Evolutionary conservation across 148 eudicot genomes (phyloP), one percentile per base, ranked within the genome.

Genomic region (Limonium bicolor): DNA sequence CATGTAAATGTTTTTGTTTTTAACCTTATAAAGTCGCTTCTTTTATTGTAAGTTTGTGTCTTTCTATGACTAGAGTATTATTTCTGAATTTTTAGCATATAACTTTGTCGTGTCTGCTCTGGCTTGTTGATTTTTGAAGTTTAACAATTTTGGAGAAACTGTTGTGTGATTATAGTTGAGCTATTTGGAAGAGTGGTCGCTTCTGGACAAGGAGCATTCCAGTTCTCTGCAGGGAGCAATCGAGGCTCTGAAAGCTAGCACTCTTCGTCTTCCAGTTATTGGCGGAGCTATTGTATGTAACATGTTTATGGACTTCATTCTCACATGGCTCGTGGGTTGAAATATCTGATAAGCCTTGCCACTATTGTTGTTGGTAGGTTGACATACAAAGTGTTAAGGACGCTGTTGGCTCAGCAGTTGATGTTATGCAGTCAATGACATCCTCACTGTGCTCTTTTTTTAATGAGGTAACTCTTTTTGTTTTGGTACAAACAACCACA

Each of bases 211-310:
- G 64, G 85, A 73, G 21, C 93, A 85, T 60, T 66, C 65, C 23
- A 61, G 58, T 51, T 78, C 94, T 55, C 38, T 90, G 72, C 77
- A 69, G 42, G 94, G 88, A 60, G 94, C 93, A 55, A 90, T 69
- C 43, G 88, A 76, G 68, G 84, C 99, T 54, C 60, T 90, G 58
- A 90, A 65, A 67, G 95, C 95, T 59, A 90, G 95, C 77, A 90
- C 95, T 51, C 88, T 90, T 41, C 94, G 99, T 32, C 95, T 90
- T 64, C 99, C 99, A 40, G 77, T 85, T 33, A 82, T 68, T 56
- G 99, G 86, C 62, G 85, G 92, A 72, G 95, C 80, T 64, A 65
- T 55, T 48, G 99, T 90, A 77, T 24, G 93, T 54, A 43, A 36
- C 36, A 6, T 14, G 40, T 27, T 27, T 11, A 18, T 32, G 27